A percentile compares a stretch with the other conserved stretches of the same genome.
Evolutionary conservation across 352 stramenopile species (phyloP).

Genomic region (Globisporangium heterothallicum): DNA sequence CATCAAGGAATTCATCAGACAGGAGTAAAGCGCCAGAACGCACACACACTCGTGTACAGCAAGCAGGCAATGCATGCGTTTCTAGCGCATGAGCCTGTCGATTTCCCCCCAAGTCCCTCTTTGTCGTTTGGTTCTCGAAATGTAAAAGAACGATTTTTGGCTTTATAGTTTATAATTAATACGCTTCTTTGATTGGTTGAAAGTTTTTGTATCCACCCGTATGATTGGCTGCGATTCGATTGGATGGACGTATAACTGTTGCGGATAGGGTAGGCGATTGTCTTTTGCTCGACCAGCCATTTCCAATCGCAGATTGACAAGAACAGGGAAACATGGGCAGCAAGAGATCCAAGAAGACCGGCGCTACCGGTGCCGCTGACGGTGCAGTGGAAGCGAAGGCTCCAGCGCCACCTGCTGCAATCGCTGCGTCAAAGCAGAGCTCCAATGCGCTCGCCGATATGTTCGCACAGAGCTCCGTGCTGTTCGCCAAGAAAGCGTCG

Average conservation of each 20-base stretch:
- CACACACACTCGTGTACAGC: not conserved
- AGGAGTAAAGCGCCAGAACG: not conserved
- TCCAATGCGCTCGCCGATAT: constrained; percentile 32
- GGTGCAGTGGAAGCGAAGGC: constrained; percentile 8
- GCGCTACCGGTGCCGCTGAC: constrained; percentile 5
- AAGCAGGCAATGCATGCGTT: not conserved
- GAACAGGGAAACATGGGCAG: constrained; percentile 26
- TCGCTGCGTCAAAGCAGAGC: constrained; percentile 17
- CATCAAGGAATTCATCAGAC: constrained; percentile 73
- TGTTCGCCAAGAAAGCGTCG: constrained; percentile 61
- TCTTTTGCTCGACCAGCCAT: constrained; percentile 32
- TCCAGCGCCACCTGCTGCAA: constrained; percentile 14
- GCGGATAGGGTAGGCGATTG: constrained; percentile 6
- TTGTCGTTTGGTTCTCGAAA: constrained; percentile 1
- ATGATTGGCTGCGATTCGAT: constrained; percentile 3
- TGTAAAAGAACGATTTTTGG: constrained; percentile 2
- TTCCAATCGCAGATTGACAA: constrained; percentile 11
- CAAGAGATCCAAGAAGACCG: constrained; percentile 27
- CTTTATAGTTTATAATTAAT: constrained; percentile 5
- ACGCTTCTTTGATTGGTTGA: constrained; percentile 11
- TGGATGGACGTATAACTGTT: constrained; percentile 14
- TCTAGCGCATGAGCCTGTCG: no score
- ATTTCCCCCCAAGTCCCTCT: no score
- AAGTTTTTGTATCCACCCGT: not conserved
- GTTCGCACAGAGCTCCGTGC: constrained; percentile 54